Evolutionary conservation across 306 rosid species (phyloP).

Genomic region (Quercus ilex): DNA sequence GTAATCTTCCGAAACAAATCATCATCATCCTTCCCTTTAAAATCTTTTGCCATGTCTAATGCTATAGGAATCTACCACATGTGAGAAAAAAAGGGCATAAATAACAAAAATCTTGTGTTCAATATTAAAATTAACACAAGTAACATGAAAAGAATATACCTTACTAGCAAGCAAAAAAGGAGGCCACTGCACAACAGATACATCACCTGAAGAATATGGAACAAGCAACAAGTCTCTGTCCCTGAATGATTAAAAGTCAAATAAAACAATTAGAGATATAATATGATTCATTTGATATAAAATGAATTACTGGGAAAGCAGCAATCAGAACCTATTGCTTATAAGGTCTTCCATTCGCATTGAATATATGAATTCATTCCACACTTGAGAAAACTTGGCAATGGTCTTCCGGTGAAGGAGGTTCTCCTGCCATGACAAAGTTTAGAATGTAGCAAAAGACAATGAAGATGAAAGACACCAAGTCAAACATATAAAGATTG

Average conservation of each 20-base stretch:
- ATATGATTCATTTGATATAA: slow-evolving; percentile 9
- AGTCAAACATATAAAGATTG: background rate
- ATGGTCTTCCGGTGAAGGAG: slow-evolving; percentile 45
- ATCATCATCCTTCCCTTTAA: slow-evolving; percentile 64
- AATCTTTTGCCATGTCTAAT: slow-evolving; percentile 95
- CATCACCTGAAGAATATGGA: slow-evolving; percentile 56
- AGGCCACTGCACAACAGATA: slow-evolving; percentile 94
- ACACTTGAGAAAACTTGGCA: slow-evolving; percentile 77
- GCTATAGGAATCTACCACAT: slow-evolving; percentile 90
- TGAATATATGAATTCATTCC: slow-evolving; percentile 77
- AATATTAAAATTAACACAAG: slow-evolving; percentile 6
- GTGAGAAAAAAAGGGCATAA: slow-evolving; percentile 20
- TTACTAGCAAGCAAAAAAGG: slow-evolving; percentile 99
- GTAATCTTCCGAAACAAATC: slow-evolving; percentile 74
- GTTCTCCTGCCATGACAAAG: slow-evolving; percentile 53
- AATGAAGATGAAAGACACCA: background rate
- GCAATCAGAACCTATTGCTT: slow-evolving; percentile 62
- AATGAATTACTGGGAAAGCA: slow-evolving; percentile 16
- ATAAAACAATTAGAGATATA: slow-evolving; percentile 34
- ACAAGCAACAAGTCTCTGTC: slow-evolving; percentile 89
- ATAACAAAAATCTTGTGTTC: slow-evolving; percentile 13
- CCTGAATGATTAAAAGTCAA: slow-evolving; percentile 41
- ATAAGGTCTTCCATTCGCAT: slow-evolving; percentile 95
- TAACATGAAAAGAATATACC: slow-evolving; percentile 46
- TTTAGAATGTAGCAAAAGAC: slow-evolving; percentile 18